Evolutionary conservation across 2,329 filamentous ascomycete species (phyloP).

Genomic region (Colletotrichum sp.): DNA sequence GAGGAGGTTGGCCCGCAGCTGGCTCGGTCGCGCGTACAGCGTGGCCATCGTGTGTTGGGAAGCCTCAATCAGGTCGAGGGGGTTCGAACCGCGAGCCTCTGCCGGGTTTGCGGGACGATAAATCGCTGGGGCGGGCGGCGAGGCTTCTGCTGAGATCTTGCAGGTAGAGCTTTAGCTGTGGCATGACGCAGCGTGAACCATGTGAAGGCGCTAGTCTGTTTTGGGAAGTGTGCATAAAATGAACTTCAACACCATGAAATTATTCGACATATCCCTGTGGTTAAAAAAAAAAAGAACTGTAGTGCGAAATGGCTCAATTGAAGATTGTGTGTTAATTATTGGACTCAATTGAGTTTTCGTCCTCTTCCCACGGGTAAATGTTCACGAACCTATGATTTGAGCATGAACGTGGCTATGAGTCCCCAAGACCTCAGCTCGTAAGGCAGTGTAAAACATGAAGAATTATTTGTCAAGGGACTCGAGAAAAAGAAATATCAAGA

Average conservation of each 20-base stretch:
- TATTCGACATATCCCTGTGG: not conserved
- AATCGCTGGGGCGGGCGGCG: not conserved
- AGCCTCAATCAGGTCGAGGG: not conserved
- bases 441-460: not conserved
- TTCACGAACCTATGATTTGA: not conserved
- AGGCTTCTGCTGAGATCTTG: constrained; percentile 10
- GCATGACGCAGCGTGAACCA: constrained; percentile 19
- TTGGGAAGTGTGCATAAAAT: not conserved
- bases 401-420: not conserved
- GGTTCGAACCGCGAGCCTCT: not conserved
- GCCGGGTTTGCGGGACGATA: not conserved
- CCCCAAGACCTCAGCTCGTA: not conserved
- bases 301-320: not conserved
- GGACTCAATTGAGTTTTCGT: not conserved
- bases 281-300: not conserved
- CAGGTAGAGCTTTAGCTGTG: constrained; percentile 1
- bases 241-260: not conserved
- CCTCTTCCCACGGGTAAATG: not conserved
- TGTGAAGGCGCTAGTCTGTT: constrained; percentile 5
- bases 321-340: not conserved
- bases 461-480: not conserved
- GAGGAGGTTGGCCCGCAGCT: constrained; percentile 34
- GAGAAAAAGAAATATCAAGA: not conserved
- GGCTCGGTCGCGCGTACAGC: constrained; percentile 38
- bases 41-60: constrained; percentile 31